These are phyloP conservation scores for Microcera coccophila DNA, from an alignment of 2,329 filamentous ascomycete genomes.

Conservation along the genomic window DNA sequence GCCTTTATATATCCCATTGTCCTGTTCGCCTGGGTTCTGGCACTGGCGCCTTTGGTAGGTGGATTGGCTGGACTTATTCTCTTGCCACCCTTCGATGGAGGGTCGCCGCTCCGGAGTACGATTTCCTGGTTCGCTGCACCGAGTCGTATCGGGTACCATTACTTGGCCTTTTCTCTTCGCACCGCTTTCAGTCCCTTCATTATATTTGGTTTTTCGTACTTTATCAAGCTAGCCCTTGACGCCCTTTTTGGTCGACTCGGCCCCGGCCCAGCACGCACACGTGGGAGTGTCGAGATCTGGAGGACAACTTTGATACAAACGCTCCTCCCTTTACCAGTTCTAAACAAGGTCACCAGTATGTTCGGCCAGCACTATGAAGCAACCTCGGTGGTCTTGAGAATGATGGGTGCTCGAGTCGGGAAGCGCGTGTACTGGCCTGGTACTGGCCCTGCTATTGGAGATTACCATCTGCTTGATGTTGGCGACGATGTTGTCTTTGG, in stretches of 20 bases:
- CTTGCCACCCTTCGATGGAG: constrained; percentile 29
- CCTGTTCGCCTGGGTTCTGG: constrained; percentile 38
- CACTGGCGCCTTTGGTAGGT: constrained; percentile 43
- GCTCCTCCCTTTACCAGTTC: constrained; percentile 40
- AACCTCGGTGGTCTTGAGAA: constrained; percentile 47
- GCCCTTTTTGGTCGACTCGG: constrained; percentile 35
- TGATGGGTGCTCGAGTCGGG: constrained; percentile 51
- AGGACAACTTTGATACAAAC: constrained; percentile 41
- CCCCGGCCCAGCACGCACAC: constrained; percentile 28
- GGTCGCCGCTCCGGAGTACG: constrained; percentile 38
- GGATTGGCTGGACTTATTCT: constrained; percentile 45
- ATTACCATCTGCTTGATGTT: constrained; percentile 53
- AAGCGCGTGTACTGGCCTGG: constrained; percentile 56
- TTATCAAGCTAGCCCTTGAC: constrained; percentile 41
- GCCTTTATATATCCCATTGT: constrained; percentile 43
- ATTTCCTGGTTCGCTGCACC: constrained; percentile 48
- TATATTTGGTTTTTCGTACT: constrained; percentile 40
- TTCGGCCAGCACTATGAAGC: constrained; percentile 54
- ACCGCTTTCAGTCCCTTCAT: constrained; percentile 41
- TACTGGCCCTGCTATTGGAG: constrained; percentile 49
- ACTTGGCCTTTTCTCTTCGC: constrained; percentile 43
- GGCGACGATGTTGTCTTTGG: constrained; percentile 59
- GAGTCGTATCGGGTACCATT: constrained; percentile 47
- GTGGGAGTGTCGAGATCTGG: constrained; percentile 40
- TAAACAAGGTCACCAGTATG: constrained; percentile 47